These are phyloP conservation scores for Amanita jacksonii DNA, from an alignment of 768 basidiomycete genomes.

Conservation along the genomic window DNA sequence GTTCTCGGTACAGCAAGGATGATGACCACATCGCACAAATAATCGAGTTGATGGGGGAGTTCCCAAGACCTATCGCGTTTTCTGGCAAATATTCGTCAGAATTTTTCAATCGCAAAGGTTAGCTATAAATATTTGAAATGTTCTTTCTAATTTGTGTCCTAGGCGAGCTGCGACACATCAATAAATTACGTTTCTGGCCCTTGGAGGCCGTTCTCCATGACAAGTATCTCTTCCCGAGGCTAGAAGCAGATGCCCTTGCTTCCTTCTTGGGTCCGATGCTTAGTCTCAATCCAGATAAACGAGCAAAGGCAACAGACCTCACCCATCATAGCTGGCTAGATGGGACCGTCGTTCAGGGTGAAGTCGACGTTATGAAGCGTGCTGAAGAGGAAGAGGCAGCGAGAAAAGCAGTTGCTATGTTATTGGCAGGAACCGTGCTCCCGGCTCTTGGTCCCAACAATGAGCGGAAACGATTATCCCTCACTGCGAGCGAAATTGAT, in stretches of 20 bases:
- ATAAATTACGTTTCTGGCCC: constrained; percentile 90
- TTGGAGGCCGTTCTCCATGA: constrained; percentile 76
- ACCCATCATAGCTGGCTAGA: constrained; percentile 84
- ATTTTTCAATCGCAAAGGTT: constrained; percentile 95
- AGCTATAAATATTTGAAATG: constrained; percentile 13
- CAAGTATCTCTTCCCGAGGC: constrained; percentile 87
- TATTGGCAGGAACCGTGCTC: constrained; percentile 28
- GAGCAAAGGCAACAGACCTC: constrained; percentile 83
- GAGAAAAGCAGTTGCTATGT: constrained; percentile 33
- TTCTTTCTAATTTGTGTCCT: constrained; percentile 1
- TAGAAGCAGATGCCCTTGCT: constrained; percentile 73
- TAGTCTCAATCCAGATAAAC: constrained; percentile 76
- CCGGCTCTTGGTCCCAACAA: not conserved
- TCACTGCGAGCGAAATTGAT: constrained; percentile 33
- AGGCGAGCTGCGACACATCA: constrained; percentile 88
- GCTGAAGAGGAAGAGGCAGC: constrained; percentile 45
- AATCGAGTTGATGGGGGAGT: constrained; percentile 89
- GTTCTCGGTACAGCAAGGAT: constrained; percentile 91
- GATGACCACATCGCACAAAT: constrained; percentile 98
- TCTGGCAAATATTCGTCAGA: constrained; percentile 89
- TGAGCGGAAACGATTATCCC: constrained; percentile 24
- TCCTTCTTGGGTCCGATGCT: constrained; percentile 88
- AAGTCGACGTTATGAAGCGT: constrained; percentile 70
- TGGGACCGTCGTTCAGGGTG: constrained; percentile 79
- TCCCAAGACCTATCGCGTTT: constrained; percentile 76